Evolutionary conservation across 306 rosid species (phyloP).

Genomic region (Lathyrus sativus): DNA sequence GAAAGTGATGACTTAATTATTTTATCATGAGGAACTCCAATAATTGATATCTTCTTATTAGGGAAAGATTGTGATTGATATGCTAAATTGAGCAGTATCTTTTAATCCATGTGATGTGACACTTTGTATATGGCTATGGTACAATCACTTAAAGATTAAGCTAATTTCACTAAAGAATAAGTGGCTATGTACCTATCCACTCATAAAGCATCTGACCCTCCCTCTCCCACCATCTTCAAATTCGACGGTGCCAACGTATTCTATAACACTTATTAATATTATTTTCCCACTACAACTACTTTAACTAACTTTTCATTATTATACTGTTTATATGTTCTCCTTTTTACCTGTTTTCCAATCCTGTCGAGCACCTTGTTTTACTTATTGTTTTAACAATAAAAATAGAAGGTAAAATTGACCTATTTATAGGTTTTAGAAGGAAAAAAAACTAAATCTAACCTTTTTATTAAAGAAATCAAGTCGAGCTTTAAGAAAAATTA

Average conservation of each 20-base stretch:
- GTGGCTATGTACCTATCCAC: slow-evolving; percentile 42
- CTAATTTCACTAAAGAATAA: slow-evolving; percentile 37
- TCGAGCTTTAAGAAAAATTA: too few relatives aligned
- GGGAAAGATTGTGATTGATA: slow-evolving; percentile 14
- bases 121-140: slow-evolving; percentile 3
- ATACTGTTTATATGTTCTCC: not conserved
- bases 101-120: slow-evolving; percentile 23
- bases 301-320: slow-evolving; percentile 39
- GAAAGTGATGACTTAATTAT: not conserved
- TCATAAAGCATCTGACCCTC: slow-evolving; percentile 39
- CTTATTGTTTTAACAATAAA: not conserved
- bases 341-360: slow-evolving; percentile 25
- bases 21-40: slow-evolving; percentile 15
- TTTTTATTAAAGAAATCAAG: too few relatives aligned
- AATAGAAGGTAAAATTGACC: too few relatives aligned
- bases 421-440: too few relatives aligned
- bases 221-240: slow-evolving; percentile 38
- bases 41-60: slow-evolving; percentile 25
- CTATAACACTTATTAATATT: slow-evolving; percentile 15
- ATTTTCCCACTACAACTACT: slow-evolving; percentile 32
- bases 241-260: slow-evolving; percentile 44
- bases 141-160: slow-evolving; percentile 32
- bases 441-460: too few relatives aligned
- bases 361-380: not conserved
- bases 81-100: slow-evolving; percentile 8